Conservation (phyloP, 306 rosid species). For the Parietaria judaica region DNA sequence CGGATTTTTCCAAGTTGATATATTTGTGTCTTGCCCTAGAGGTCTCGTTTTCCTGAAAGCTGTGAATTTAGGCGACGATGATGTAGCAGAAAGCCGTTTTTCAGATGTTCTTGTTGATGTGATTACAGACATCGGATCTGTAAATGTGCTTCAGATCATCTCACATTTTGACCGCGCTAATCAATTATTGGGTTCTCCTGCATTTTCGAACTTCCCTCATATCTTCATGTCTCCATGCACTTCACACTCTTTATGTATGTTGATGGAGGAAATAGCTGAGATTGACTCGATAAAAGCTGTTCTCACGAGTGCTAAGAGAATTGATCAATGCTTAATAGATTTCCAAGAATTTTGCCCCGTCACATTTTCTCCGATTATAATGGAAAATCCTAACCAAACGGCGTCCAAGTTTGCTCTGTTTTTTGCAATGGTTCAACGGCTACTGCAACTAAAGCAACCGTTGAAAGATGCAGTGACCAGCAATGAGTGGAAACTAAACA, state of each 20-base stretch:
- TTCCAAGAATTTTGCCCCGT: slow-evolving; percentile 28
- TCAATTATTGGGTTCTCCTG: slow-evolving; percentile 23
- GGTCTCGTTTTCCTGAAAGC: slow-evolving; percentile 42
- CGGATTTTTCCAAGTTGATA: slow-evolving; percentile 32
- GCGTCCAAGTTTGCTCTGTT: slow-evolving; percentile 37
- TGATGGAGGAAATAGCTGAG: slow-evolving; percentile 50
- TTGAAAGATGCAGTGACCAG: slow-evolving; percentile 26
- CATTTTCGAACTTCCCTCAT: slow-evolving; percentile 38
- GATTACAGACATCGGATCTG: slow-evolving; percentile 28
- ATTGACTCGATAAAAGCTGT: slow-evolving; percentile 39
- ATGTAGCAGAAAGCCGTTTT: slow-evolving; percentile 24
- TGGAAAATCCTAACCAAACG: slow-evolving; percentile 19
- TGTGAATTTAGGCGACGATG: slow-evolving; percentile 23
- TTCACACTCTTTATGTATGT: slow-evolving; percentile 30
- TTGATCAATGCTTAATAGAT: slow-evolving; percentile 31
- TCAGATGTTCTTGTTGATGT: slow-evolving; percentile 31
- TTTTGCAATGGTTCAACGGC: slow-evolving; percentile 30
- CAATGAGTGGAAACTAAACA: slow-evolving; percentile 44
- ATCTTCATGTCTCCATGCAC: slow-evolving; percentile 48
- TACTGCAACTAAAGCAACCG: slow-evolving; percentile 33
- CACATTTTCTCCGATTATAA: slow-evolving; percentile 26
- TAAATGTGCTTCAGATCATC: slow-evolving; percentile 47
- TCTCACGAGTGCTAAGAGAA: slow-evolving; percentile 38
- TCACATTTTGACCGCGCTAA: slow-evolving; percentile 33
- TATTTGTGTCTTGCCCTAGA: slow-evolving; percentile 45